phyloP scores from a whole-genome alignment of 345 rosid species.

The Eucalyptus regnans region DNA sequence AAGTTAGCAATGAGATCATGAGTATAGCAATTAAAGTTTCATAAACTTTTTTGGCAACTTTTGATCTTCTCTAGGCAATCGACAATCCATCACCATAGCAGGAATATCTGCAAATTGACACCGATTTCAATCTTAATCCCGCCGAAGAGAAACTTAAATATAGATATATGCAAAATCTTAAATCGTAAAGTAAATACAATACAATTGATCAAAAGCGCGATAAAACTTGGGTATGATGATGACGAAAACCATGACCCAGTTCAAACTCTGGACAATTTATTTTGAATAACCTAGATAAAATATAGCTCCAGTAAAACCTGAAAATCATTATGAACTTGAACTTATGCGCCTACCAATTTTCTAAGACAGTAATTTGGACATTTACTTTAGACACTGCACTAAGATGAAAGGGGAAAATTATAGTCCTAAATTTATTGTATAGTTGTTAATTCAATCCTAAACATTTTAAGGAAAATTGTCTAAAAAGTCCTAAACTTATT shows the following conservation, averaged over 20 bases:
- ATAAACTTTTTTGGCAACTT: background rate
- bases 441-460: too few species aligned
- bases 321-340: background rate
- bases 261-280: background rate
- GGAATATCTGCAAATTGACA: background rate
- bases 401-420: background rate
- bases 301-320: background rate
- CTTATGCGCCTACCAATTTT: background rate
- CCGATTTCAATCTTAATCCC: background rate
- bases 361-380: background rate
- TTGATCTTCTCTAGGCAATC: background rate
- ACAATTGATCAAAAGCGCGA: background rate
- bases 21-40: background rate
- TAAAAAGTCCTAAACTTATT: background rate
- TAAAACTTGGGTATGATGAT: background rate
- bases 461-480: background rate
- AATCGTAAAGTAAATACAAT: background rate
- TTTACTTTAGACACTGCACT: background rate
- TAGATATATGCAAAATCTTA: background rate
- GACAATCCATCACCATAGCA: background rate
- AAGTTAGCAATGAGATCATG: background rate
- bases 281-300: background rate
- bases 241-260: background rate
- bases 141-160: background rate
- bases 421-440: too few species aligned